phyloP scores from a whole-genome alignment of 208 protist species.

The Porcisia hertigi region DNA sequence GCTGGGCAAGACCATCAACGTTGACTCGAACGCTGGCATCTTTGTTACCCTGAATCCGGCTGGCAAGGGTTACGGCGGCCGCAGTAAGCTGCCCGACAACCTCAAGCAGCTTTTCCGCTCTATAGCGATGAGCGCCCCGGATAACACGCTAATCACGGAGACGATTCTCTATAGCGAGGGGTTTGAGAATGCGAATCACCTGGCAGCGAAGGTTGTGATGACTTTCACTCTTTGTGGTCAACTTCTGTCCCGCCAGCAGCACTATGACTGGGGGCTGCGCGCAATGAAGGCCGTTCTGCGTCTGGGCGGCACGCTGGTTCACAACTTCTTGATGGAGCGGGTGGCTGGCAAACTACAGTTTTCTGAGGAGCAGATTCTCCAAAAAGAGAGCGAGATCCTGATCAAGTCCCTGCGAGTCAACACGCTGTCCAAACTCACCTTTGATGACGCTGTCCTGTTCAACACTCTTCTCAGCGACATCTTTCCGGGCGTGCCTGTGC shows the following conservation, averaged over 20 bases:
- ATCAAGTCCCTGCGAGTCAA: slow-evolving; percentile 97
- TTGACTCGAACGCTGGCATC: slow-evolving; percentile 97
- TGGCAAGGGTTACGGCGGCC: slow-evolving; percentile 98
- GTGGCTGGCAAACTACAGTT: slow-evolving; percentile 64
- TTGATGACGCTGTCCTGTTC: slow-evolving; percentile 94
- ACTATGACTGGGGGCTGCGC: slow-evolving; percentile 99
- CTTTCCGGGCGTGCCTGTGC: slow-evolving; percentile 90
- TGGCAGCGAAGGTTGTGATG: slow-evolving; percentile 93
- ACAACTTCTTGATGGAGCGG: slow-evolving; percentile 86
- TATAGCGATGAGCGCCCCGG: slow-evolving; percentile 98
- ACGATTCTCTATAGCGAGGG: slow-evolving; percentile 98
- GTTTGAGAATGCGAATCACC: slow-evolving; percentile 94
- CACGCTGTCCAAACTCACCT: slow-evolving; percentile 98
- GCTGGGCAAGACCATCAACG: slow-evolving; percentile 90
- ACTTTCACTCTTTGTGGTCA: slow-evolving; percentile 95
- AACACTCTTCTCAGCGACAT: slow-evolving; percentile 95
- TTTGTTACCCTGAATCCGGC: slow-evolving; percentile 99
- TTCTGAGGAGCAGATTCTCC: slow-evolving; percentile 63
- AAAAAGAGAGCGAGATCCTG: slow-evolving; percentile 93
- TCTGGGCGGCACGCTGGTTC: slow-evolving; percentile 90
- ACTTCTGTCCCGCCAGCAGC: slow-evolving; percentile 96
- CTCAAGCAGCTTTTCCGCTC: slow-evolving; percentile 98
- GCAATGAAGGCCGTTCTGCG: slow-evolving; percentile 97
- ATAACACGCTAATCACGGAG: slow-evolving; percentile 98
- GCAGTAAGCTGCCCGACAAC: slow-evolving; percentile 98